These are phyloP conservation scores for Benincasa hispida DNA, from an alignment of 306 rosid species.

Conservation along the genomic window DNA sequence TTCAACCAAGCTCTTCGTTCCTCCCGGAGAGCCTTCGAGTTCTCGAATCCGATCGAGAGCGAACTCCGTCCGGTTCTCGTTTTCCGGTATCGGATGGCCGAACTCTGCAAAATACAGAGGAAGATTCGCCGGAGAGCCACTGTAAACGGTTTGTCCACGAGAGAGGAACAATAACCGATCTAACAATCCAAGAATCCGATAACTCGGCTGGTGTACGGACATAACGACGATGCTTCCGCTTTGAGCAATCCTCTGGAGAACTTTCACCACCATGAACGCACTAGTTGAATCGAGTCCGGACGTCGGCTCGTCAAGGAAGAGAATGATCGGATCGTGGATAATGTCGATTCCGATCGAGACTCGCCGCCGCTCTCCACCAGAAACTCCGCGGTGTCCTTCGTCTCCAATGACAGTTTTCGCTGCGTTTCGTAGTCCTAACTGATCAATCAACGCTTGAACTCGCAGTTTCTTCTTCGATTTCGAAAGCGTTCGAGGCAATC, in stretches of 20 bases:
- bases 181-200: slow-evolving; percentile 57
- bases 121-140: slow-evolving; percentile 57
- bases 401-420: slow-evolving; percentile 75
- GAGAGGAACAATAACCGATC: slow-evolving; percentile 75
- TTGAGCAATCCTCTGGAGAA: slow-evolving; percentile 79
- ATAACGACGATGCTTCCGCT: slow-evolving; percentile 91
- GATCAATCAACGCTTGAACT: slow-evolving; percentile 76
- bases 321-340: slow-evolving; percentile 77
- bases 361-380: slow-evolving; percentile 88
- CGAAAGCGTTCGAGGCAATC: slow-evolving; percentile 60
- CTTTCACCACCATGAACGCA: slow-evolving; percentile 95
- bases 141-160: slow-evolving; percentile 77
- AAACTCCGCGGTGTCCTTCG: slow-evolving; percentile 93
- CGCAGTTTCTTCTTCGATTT: slow-evolving; percentile 67
- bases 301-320: slow-evolving; percentile 91
- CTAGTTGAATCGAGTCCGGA: slow-evolving; percentile 91
- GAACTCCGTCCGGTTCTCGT: slow-evolving; percentile 79
- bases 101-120: slow-evolving; percentile 58
- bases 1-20: slow-evolving; percentile 60
- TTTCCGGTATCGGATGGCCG: slow-evolving; percentile 80
- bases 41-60: slow-evolving; percentile 87
- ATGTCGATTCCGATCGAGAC: slow-evolving; percentile 90
- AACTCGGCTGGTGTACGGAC: slow-evolving; percentile 94
- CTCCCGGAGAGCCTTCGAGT: slow-evolving; percentile 71
- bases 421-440: slow-evolving; percentile 71